phyloP scores from a whole-genome alignment of 495 filamentous ascomycete species.

The Penicillium fimorum region DNA sequence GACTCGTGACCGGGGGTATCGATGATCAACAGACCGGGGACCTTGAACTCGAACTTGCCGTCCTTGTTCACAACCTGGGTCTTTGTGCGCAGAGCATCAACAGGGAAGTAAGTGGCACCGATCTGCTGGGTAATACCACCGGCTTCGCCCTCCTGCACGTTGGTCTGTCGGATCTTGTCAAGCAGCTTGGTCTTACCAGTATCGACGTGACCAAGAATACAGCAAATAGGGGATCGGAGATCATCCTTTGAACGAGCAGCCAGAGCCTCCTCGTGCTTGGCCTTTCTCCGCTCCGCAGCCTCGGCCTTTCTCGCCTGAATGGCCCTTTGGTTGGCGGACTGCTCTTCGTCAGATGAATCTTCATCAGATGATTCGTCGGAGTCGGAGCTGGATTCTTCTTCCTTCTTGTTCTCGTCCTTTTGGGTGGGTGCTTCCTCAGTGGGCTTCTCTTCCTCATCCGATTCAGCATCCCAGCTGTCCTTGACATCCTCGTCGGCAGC shows the following conservation, averaged over 20 bases:
- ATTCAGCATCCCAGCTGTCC: constrained; percentile 91
- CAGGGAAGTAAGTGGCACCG: constrained; percentile 98
- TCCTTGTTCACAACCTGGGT: constrained; percentile 90
- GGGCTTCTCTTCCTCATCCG: constrained; percentile 63
- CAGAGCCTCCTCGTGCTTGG: constrained; percentile 85
- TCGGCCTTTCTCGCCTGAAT: constrained; percentile 78
- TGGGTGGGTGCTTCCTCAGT: constrained; percentile 23
- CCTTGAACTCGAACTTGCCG: constrained; percentile 91
- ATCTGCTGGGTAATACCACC: constrained; percentile 99
- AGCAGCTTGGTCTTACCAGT: constrained; percentile 99
- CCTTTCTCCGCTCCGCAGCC: constrained; percentile 83
- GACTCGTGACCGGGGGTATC: constrained; percentile 99
- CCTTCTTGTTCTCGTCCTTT: constrained; percentile 25
- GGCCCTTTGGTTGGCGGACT: constrained; percentile 63
- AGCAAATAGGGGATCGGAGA: constrained; percentile 96
- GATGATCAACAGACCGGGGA: constrained; percentile 94
- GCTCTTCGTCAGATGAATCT: constrained; percentile 66
- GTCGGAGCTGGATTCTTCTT: constrained; percentile 38
- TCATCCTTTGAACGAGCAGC: constrained; percentile 91
- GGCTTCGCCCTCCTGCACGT: constrained; percentile 98
- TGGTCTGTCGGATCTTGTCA: constrained; percentile 98
- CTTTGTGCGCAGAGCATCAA: constrained; percentile 88
- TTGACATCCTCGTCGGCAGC: constrained; percentile 80
- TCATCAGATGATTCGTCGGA: constrained; percentile 54
- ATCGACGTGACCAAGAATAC: constrained; percentile 99